A percentile compares a stretch with the other conserved stretches of the same genome.
phyloP scores from a whole-genome alignment of 495 filamentous ascomycete genomes.

The Neurospora sp. region DNA sequence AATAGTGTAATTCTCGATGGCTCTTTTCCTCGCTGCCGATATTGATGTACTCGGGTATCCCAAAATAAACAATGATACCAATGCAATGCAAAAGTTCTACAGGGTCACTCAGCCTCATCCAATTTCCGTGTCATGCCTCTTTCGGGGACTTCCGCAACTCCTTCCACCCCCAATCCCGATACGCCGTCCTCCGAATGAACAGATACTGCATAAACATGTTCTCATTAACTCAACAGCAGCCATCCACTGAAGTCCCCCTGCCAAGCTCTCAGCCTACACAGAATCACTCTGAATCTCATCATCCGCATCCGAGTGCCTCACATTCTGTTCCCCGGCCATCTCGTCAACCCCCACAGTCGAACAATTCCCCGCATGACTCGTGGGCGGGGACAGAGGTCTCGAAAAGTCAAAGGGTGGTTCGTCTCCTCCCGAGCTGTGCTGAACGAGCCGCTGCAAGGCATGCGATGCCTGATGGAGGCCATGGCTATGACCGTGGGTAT shows the following conservation, averaged over 20 bases:
- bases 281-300: background rate
- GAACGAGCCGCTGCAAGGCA: conserved; percentile 9
- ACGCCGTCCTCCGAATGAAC: background rate
- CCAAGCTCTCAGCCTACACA: background rate
- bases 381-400: conserved; percentile 17
- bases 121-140: background rate
- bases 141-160: background rate
- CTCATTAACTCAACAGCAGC: background rate
- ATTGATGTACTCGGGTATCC: background rate
- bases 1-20: background rate
- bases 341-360: conserved; percentile 10
- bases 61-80: background rate
- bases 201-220: background rate
- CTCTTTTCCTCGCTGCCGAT: background rate
- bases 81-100: background rate
- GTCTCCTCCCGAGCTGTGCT: background rate
- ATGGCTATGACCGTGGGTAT: conserved; percentile 1
- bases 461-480: background rate
- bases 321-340: background rate
- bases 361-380: conserved; percentile 2
- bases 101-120: background rate
- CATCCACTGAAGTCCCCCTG: background rate
- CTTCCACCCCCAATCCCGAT: background rate
- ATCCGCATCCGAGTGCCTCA: background rate
- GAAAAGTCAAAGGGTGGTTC: conserved; percentile 22